A percentile compares a stretch with the other conserved stretches of the same genome.
Evolutionary conservation across 1,284 basidiomycete genomes (phyloP).

Genomic region (Moniliella sp.): DNA sequence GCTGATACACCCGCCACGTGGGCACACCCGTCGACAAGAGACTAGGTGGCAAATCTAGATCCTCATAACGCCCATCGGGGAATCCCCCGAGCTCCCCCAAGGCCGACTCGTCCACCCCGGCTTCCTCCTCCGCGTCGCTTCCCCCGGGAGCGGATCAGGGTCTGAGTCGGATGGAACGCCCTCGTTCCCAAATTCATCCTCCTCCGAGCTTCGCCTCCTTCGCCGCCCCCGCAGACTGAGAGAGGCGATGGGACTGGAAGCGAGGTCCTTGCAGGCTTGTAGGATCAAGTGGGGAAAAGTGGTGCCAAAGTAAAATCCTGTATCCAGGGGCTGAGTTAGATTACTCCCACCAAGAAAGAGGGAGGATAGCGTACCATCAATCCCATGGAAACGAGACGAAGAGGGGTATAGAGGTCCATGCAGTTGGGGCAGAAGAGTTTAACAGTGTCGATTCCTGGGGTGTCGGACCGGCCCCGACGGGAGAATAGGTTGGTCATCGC

Average conservation of each 20-base stretch:
- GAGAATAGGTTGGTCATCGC: conserved; percentile 65
- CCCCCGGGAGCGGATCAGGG: too few relatives aligned
- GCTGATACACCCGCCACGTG: conserved; percentile 50
- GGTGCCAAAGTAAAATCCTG: conserved; percentile 93
- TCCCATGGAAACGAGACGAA: conserved; percentile 77
- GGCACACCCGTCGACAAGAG: conserved; percentile 15
- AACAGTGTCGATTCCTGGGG: conserved; percentile 92
- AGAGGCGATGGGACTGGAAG: conserved; percentile 11
- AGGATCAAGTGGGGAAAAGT: conserved; percentile 94
- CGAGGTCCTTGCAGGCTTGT: conserved; percentile 58
- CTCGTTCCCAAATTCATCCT: too few relatives aligned
- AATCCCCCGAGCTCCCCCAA: neutral
- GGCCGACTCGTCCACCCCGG: neutral
- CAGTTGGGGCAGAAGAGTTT: conserved; percentile 97
- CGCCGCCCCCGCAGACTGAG: too few relatives aligned
- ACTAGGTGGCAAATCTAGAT: conserved; percentile 3
- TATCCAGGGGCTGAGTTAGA: too few relatives aligned
- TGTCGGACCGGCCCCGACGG: conserved; percentile 85
- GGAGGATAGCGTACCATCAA: conserved; percentile 73
- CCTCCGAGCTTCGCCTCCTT: too few relatives aligned
- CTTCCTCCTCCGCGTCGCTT: too few relatives aligned
- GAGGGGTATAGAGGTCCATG: conserved; percentile 90
- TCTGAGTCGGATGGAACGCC: too few relatives aligned
- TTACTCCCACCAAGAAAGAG: too few relatives aligned
- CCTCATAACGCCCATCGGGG: neutral